Base-by-base conservation (phyloP, 306 rosid species). In the Astragalus membranaceus region DNA sequence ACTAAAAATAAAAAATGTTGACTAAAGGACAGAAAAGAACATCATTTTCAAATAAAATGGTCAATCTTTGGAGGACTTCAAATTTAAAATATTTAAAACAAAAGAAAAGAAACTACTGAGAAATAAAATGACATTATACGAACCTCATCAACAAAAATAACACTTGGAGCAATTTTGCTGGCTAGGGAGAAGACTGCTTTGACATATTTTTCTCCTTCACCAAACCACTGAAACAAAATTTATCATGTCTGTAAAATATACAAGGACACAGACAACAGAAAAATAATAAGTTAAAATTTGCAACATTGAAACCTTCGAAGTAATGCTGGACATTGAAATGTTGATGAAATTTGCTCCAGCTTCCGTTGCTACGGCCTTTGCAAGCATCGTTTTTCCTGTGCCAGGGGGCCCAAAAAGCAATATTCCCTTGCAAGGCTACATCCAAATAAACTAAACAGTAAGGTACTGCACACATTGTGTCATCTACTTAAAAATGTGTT, bases 361-460 rank as follows among this genome's bases (percentile, higher is more conserved):
- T 79, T 93, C 98, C 16, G 98, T 93, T 64, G 98, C 98, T 67
- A 93, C 98, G 74, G 98, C 98, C 84, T 93, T 93, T 56, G 98
- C 98, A 16, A 93, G 98, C 98, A 93, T 93, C 17, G 98, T 93
- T 76, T 93, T 93, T 57, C 98, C 98, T 10, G 98, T 93, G 49
- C 98, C 98, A 23, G 98, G 98, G 15, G 98, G 98, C 0, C 98
- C 98, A 79, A 93, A 93, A 55, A 93, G 89, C 81, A 93, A 81
- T 75, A 93, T 93, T 73, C 98, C 98, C 84, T 93, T 93, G 89
- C 97, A 90, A 51, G 98, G 97, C 98, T 93, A 77, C 53, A 72
- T 39, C 48, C 64, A 52, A 56, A 75, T 33, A 41, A 81, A 57
- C 51, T 9, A 29, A 50, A 49, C 67, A 57, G 35, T 83, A 35